These are phyloP conservation scores for Kodamaea anthophila DNA, from an alignment of 1,139 yeast species.

Conservation along the genomic window DNA sequence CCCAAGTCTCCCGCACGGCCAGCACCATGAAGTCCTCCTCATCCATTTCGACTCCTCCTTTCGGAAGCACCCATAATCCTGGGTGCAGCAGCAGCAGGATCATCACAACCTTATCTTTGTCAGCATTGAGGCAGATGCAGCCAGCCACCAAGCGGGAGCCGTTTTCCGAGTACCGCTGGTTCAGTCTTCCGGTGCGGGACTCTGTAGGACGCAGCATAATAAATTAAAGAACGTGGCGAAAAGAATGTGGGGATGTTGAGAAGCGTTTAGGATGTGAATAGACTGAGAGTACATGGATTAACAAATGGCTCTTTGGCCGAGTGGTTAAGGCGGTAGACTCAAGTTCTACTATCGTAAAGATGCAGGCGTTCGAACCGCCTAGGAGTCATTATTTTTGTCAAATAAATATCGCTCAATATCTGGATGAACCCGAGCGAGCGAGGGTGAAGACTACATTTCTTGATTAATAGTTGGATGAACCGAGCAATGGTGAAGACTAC, in stretches of 20 bases:
- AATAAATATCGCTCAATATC: no score
- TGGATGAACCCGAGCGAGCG: no score
- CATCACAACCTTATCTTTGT: conserved; percentile 61
- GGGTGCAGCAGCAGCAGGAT: conserved; percentile 65
- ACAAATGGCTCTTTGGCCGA: no score
- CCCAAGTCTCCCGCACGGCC: conserved; percentile 94
- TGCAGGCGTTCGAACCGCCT: no score
- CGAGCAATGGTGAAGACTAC: no score
- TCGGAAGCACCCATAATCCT: conserved; percentile 82
- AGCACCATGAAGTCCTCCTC: conserved; percentile 53
- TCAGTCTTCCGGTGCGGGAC: conserved; percentile 31
- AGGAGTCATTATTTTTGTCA: no score
- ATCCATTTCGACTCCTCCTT: conserved; percentile 91
- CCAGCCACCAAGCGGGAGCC: conserved; percentile 93
- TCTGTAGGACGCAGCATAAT: conserved; percentile 14
- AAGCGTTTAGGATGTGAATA: conserved; percentile 3
- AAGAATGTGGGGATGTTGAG: conserved; percentile 13
- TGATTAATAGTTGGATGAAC: no score
- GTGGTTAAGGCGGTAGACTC: no score
- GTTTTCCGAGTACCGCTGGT: conserved; percentile 42
- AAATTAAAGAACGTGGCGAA: no score
- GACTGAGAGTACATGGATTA: not conserved
- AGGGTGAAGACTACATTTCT: no score
- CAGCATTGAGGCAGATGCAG: conserved; percentile 62
- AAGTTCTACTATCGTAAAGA: no score